A percentile compares a stretch with the other conserved stretches of the same genome.
Conservation (phyloP, 2,329 filamentous ascomycete species). For the Domatiomyces catenatus region DNA sequence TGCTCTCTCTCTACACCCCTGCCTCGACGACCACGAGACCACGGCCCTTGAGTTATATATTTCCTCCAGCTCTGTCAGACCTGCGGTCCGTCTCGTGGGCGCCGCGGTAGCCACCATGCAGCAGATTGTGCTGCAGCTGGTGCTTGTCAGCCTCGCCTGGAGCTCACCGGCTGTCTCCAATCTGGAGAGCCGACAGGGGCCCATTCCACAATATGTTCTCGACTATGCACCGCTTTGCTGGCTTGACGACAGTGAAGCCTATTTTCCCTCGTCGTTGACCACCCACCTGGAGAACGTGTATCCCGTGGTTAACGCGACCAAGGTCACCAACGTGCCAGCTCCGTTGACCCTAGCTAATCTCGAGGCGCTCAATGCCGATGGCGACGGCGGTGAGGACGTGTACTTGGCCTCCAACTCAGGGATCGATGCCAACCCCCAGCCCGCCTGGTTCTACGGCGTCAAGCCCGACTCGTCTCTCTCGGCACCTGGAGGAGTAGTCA, state of each 20-base stretch:
- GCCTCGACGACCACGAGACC: neutral
- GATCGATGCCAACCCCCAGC: slow-evolving; percentile 28
- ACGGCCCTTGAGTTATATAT: neutral
- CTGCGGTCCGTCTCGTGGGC: neutral
- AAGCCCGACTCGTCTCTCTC: slow-evolving; percentile 37
- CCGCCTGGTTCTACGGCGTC: slow-evolving; percentile 36
- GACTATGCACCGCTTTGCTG: slow-evolving; percentile 33
- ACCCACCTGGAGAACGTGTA: slow-evolving; percentile 33
- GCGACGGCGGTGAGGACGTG: slow-evolving; percentile 30
- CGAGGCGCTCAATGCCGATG: slow-evolving; percentile 31
- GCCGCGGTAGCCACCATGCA: neutral
- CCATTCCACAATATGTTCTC: slow-evolving; percentile 1
- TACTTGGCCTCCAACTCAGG: slow-evolving; percentile 37
- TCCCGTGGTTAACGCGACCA: slow-evolving; percentile 29
- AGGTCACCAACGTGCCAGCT: slow-evolving; percentile 24
- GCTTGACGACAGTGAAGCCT: slow-evolving; percentile 34
- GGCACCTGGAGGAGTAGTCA: slow-evolving; percentile 37
- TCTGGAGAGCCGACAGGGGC: neutral
- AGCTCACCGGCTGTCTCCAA: neutral
- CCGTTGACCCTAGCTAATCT: slow-evolving; percentile 35
- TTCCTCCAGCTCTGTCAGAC: neutral
- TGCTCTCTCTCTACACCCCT: neutral
- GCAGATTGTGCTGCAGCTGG: neutral
- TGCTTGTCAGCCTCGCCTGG: neutral
- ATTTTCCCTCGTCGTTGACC: slow-evolving; percentile 35